Evolutionary conservation across 1,284 basidiomycete genomes (phyloP).

Genomic region (Phaffia rhodozyma): DNA sequence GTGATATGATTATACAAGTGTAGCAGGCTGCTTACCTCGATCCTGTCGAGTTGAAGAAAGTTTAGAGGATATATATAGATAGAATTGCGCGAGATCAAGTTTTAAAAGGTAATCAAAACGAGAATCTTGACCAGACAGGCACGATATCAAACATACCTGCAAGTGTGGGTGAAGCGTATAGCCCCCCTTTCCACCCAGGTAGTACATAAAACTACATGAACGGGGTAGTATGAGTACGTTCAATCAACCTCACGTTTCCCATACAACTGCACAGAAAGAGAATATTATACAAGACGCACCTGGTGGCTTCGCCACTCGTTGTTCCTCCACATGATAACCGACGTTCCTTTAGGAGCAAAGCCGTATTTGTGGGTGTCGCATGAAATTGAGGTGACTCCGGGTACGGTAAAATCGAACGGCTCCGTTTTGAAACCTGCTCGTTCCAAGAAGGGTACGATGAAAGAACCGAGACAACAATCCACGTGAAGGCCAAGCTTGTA

Average conservation of each 20-base stretch:
- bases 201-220: conserved; percentile 14
- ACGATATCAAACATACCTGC: conserved; percentile 49
- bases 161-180: conserved; percentile 72
- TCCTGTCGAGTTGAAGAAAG: too few species aligned
- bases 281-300: conserved; percentile 50
- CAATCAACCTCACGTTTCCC: too few species aligned
- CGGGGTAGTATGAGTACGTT: too few species aligned
- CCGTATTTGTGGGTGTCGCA: conserved; percentile 92
- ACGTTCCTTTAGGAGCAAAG: conserved; percentile 73
- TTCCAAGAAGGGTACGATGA: conserved; percentile 81
- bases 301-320: conserved; percentile 61
- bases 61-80: too few species aligned
- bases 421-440: conserved; percentile 35
- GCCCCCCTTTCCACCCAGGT: conserved; percentile 43
- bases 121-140: too few species aligned
- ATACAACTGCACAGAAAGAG: not conserved
- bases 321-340: conserved; percentile 81
- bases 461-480: conserved; percentile 83
- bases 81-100: too few species aligned
- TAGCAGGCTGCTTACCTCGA: conserved; percentile 33
- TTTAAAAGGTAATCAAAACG: too few species aligned
- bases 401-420: conserved; percentile 70
- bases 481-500: conserved; percentile 74
- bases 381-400: conserved; percentile 77
- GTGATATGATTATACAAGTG: not conserved